A percentile compares a stretch with the other conserved stretches of the same genome.
Evolutionary conservation across 768 basidiomycete species (phyloP).

Genomic region (Mycena amicta): DNA sequence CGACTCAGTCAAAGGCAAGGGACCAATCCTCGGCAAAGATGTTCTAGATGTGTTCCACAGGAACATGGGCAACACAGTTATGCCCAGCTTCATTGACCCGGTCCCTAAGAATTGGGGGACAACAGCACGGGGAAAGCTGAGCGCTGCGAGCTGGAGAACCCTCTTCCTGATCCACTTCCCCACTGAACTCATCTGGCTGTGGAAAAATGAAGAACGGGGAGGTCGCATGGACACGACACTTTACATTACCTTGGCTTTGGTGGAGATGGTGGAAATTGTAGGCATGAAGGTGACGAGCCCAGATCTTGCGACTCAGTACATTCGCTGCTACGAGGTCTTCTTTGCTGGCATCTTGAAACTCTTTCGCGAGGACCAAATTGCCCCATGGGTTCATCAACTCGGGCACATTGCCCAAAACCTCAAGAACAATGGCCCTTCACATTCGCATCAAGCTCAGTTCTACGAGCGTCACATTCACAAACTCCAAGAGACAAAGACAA

Average conservation of each 20-base stretch:
- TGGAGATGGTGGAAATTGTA: constrained; percentile 26
- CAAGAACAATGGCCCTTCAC: constrained; percentile 31
- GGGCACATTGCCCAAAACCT: constrained; percentile 33
- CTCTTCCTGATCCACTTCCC: constrained; percentile 34
- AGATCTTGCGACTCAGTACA: constrained; percentile 7
- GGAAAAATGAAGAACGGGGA: constrained; percentile 28
- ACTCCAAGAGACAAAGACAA: constrained; percentile 23
- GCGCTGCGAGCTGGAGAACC: constrained; percentile 38
- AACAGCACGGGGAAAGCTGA: constrained; percentile 31
- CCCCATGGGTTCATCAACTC: constrained; percentile 34
- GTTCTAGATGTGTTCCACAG: constrained; percentile 12
- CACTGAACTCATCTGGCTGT: constrained; percentile 38
- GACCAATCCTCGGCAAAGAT: constrained; percentile 16
- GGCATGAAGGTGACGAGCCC: constrained; percentile 24
- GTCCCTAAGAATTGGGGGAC: constrained; percentile 27
- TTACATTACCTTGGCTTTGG: constrained; percentile 34
- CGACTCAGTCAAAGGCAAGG: neutral
- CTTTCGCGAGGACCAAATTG: constrained; percentile 27
- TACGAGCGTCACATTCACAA: constrained; percentile 22
- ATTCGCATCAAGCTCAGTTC: constrained; percentile 13
- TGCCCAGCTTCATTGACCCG: constrained; percentile 27
- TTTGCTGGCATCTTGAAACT: constrained; percentile 25
- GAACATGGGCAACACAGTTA: constrained; percentile 26
- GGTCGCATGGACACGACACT: constrained; percentile 24
- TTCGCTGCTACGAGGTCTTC: constrained; percentile 15